phyloP scores from a whole-genome alignment of 1,284 basidiomycete species.

The Ceratobasidium sp. region DNA sequence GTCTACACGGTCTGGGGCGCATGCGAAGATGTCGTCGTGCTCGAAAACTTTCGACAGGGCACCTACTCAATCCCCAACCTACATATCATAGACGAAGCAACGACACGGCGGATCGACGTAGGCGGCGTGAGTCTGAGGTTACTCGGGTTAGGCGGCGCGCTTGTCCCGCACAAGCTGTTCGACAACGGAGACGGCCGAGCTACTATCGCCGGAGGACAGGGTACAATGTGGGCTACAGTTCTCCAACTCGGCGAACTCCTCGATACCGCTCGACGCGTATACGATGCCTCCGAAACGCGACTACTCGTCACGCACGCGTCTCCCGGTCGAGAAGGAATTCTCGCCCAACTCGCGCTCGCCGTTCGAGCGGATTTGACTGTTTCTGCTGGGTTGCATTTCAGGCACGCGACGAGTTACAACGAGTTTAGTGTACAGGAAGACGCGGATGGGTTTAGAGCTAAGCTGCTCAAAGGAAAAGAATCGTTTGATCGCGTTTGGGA shows the following conservation, averaged over 20 bases:
- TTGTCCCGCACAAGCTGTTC: slow-evolving; percentile 97
- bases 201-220: slow-evolving; percentile 96
- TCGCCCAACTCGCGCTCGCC: slow-evolving; percentile 89
- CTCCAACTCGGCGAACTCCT: slow-evolving; percentile 98
- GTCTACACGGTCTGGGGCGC: slow-evolving; percentile 98
- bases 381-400: slow-evolving; percentile 96
- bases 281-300: slow-evolving; percentile 93
- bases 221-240: slow-evolving; percentile 99
- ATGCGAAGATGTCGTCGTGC: slow-evolving; percentile 93
- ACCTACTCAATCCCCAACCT: slow-evolving; percentile 88
- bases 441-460: slow-evolving; percentile 89
- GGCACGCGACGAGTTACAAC: slow-evolving; percentile 96
- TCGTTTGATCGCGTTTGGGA: slow-evolving; percentile 94
- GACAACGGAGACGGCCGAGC: slow-evolving; percentile 95
- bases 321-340: slow-evolving; percentile 92
- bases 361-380: slow-evolving; percentile 96
- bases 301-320: slow-evolving; percentile 93
- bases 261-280: slow-evolving; percentile 95
- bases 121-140: slow-evolving; percentile 94
- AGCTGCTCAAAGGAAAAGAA: slow-evolving; percentile 83
- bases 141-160: slow-evolving; percentile 94
- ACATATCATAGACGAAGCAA: slow-evolving; percentile 93
- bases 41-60: slow-evolving; percentile 91
- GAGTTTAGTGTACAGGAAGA: slow-evolving; percentile 95
- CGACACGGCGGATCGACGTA: slow-evolving; percentile 89